A percentile compares a stretch with the other conserved stretches of the same genome.
Evolutionary conservation across 1,284 basidiomycete genomes (phyloP).

Genomic region (Trametes pubescens): DNA sequence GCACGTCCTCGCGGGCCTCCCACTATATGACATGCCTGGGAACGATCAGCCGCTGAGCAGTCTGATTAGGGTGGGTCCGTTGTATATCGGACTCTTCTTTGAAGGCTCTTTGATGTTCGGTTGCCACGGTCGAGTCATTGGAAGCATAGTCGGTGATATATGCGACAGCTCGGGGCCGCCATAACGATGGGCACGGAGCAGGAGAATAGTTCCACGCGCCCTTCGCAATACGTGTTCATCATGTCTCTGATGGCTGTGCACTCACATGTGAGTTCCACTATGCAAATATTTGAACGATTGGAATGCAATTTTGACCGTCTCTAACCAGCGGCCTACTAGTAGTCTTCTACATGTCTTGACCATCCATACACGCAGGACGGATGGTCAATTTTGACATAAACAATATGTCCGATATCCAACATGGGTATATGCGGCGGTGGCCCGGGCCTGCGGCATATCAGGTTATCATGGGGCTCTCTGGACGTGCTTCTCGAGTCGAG

Average conservation of each 20-base stretch:
- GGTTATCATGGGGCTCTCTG: not conserved
- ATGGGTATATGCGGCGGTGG: not conserved
- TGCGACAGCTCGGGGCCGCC: not conserved
- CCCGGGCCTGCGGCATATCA: not conserved
- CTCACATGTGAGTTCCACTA: no score
- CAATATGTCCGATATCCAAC: not conserved
- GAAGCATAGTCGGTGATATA: not conserved
- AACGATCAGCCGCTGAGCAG: not conserved
- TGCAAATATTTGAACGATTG: no score
- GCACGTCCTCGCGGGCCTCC: not conserved
- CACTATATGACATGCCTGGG: slow-evolving; percentile 8
- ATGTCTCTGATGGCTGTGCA: no score
- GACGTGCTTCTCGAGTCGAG: not conserved
- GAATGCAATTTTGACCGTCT: no score
- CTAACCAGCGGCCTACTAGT: no score
- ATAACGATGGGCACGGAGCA: no score
- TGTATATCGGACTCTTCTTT: not conserved
- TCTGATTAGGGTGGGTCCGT: not conserved
- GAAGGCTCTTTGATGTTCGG: not conserved
- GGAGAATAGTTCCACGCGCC: no score
- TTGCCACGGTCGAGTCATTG: slow-evolving; percentile 5
- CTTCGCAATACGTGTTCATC: no score
- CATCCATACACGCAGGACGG: no score
- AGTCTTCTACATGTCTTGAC: no score
- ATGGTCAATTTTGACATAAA: no score